Base-by-base conservation (phyloP, 331 rosid genomes). In the Ulmus americana region DNA sequence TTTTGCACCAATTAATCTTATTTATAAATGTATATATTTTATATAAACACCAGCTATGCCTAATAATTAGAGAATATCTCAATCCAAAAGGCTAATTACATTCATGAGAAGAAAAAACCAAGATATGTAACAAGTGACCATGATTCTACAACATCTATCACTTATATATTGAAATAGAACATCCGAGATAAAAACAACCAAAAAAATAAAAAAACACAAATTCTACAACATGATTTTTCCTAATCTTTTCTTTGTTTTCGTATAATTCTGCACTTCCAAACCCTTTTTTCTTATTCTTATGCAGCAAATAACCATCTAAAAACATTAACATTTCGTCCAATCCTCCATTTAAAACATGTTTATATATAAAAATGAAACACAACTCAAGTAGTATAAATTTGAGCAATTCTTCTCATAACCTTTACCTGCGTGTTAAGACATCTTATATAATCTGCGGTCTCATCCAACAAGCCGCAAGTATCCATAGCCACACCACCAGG, bases 341-440 rank as follows among this genome's bases (percentile, higher is more conserved):
- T 40, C 5, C 6, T 18, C 40, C 10, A 60, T 38, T 28, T 6
- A 14, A 9, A 8, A 9, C 9, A 0, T 59, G 7, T 4, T 6
- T 11, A 2, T 14, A 9, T n/a, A 20, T 20, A 39, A 55, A 45
- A 61, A 62, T 0, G 2, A 45, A 10, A 28, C 6, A 45, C 8
- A 8, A 45, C 50, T 40, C 39, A 70, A 61, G 78, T 14, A 28
- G 74, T 63, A 68, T 44, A 72, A 67, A 57, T 39, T 63, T 68
- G 61, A 52, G 59, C 64, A 45, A 77, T 77, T 57, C 64, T 58
- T 60, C 55, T 51, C 82, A 77, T 77, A 28, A 63, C 77, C 68
- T 68, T 72, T 63, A 77, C 82, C 82, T 77, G 82, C 2, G 75
- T 72, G 14, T 46, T 49, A 50, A 77, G 82, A n/a, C 82, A 77